Base-by-base conservation (phyloP, 495 filamentous ascomycete species). In the Pseudevernia furfuracea region DNA sequence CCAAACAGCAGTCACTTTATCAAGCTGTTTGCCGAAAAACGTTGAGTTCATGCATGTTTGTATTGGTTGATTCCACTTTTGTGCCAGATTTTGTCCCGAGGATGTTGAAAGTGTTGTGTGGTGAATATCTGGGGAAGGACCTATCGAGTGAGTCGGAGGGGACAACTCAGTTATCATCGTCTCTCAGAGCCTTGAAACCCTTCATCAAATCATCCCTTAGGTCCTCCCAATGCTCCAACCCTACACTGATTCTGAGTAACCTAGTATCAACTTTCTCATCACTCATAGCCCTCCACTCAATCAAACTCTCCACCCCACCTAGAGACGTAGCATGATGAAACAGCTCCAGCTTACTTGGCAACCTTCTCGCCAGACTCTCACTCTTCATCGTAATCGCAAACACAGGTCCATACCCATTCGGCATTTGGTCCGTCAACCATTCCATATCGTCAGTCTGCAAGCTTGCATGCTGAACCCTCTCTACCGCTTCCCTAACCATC, bases 291-390 rank as follows among this genome's bases (percentile, higher is more conserved):
- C 69, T 76, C 81, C 90, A 92, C 78, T 94, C 90, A 71, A 98
- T 89, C 81, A 97, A 76, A 68, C 88, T 91, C 83, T 98, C 94
- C 14, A 97, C 91, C 2, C 93, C 91, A 6, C 94, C 94, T 9
- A 98, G 75, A 74, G 88, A 92, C 21, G 94, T 98, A 10, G 94
- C 92, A 80, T 98, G 94, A 67, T 96, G 90, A 79, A 97, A 98
- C 59, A 92, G 82, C 34, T 81, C 65, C 71, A 97, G 72, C 76
- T 89, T 85, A 69, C 86, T 87, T 32, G 94, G 94, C 61, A 98
- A 72, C 46, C 77, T 74, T 43, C 80, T 79, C 4, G 94, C 93
- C 53, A 82, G 71, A 9, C 75, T 74, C 68, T 82, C 80, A 7
- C 78, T 77, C 64, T 82, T 81, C 81, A 90, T 82, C 19, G 73